Conservation (phyloP, 192 early-diverging fungal genomes). For the Coemansia sp. region DNA sequence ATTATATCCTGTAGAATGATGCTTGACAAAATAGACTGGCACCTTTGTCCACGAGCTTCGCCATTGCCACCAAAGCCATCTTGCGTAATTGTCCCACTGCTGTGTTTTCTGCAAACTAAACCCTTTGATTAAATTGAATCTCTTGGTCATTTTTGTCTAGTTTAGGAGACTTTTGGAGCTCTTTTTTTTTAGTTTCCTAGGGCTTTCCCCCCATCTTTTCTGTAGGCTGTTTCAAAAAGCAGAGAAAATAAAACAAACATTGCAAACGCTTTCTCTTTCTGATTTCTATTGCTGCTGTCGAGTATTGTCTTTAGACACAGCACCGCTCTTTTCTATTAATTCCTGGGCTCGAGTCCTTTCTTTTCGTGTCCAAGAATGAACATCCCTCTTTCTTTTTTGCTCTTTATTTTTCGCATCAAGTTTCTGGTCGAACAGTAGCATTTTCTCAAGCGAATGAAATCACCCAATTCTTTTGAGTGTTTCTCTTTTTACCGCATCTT, state of each 20-base stretch:
- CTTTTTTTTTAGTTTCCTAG: too few relatives aligned
- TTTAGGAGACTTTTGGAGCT: background rate
- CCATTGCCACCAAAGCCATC: background rate
- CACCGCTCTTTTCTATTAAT: background rate
- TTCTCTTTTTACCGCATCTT: background rate
- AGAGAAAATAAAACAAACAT: too few relatives aligned
- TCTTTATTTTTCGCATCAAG: background rate
- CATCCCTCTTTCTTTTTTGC: background rate
- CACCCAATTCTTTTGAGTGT: background rate
- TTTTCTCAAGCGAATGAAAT: background rate
- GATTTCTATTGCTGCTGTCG: background rate
- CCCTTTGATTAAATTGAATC: background rate
- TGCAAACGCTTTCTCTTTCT: too few relatives aligned
- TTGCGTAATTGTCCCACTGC: background rate
- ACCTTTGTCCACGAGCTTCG: background rate
- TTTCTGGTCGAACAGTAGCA: background rate
- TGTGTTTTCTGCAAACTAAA: background rate
- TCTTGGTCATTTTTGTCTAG: background rate
- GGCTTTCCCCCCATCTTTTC: too few relatives aligned
- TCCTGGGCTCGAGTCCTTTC: background rate
- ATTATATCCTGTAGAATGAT: background rate
- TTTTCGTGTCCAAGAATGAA: background rate
- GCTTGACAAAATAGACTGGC: background rate
- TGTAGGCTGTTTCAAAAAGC: too few relatives aligned
- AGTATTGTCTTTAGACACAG: background rate